A percentile compares a stretch with the other conserved stretches of the same genome.
These are phyloP conservation scores for Apiospora rasikravindrae DNA, from an alignment of 2,329 filamentous ascomycete species.

Conservation along the genomic window DNA sequence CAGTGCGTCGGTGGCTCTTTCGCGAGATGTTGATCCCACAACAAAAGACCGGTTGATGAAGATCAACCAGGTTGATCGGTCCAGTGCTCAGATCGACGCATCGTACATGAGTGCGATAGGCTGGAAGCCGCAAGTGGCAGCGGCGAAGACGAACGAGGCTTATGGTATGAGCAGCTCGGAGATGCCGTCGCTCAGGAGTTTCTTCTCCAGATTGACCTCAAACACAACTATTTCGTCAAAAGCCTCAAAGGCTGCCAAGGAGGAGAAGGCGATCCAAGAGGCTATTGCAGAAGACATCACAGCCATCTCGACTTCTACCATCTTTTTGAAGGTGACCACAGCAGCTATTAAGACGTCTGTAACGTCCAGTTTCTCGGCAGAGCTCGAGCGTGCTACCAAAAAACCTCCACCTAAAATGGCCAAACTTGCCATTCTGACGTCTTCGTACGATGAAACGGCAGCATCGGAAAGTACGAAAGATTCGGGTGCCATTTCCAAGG, in stretches of 20 bases:
- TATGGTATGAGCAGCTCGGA: constrained; percentile 56
- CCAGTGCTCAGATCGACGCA: constrained; percentile 91
- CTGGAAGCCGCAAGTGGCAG: constrained; percentile 69
- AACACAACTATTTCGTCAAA: constrained; percentile 50
- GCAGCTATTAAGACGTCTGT: constrained; percentile 82
- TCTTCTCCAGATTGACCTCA: constrained; percentile 79
- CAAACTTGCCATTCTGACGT: constrained; percentile 84
- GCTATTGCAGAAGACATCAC: constrained; percentile 74
- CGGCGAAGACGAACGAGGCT: constrained; percentile 51
- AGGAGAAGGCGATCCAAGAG: constrained; percentile 68
- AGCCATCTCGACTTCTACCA: constrained; percentile 72
- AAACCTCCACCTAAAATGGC: constrained; percentile 92
- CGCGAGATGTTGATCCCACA: constrained; percentile 77
- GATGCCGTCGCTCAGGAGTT: constrained; percentile 71
- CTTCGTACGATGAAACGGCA: constrained; percentile 82
- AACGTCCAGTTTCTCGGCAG: constrained; percentile 72
- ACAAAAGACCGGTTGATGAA: constrained; percentile 91
- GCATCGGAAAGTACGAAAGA: constrained; percentile 63
- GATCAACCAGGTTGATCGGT: constrained; percentile 78
- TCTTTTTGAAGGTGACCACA: constrained; percentile 88
- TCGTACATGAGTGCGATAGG: constrained; percentile 86
- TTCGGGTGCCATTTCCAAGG: constrained; percentile 55
- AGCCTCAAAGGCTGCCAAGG: constrained; percentile 59
- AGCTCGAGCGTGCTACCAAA: constrained; percentile 94
- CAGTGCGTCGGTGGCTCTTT: constrained; percentile 72